Percentiles rank a stretch among this genome's conserved stretches.
Evolutionary conservation across 2,329 filamentous ascomycete species (phyloP).

Genomic region (Fusarium mundagurra): DNA sequence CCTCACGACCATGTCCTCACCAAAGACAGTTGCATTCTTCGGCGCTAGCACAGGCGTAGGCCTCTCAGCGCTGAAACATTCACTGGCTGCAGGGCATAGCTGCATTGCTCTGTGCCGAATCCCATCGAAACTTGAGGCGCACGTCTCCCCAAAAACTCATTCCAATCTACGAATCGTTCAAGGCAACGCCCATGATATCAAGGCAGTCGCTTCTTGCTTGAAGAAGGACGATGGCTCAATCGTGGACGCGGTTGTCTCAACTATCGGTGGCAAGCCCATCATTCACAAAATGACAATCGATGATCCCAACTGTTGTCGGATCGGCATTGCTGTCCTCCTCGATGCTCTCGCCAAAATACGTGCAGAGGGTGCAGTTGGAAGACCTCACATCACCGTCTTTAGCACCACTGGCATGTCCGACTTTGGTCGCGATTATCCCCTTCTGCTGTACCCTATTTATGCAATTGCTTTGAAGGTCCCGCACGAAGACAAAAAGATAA

Average conservation of each 20-base stretch:
- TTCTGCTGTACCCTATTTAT: constrained; percentile 57
- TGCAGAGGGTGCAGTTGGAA: constrained; percentile 35
- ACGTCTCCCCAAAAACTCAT: constrained; percentile 44
- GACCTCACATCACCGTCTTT: constrained; percentile 49
- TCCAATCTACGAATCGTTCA: constrained; percentile 55
- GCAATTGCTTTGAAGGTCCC: constrained; percentile 52
- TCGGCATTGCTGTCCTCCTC: constrained; percentile 55
- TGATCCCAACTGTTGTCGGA: constrained; percentile 60
- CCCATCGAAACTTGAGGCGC: constrained; percentile 57
- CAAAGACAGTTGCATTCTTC: constrained; percentile 60
- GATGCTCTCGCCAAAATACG: constrained; percentile 49
- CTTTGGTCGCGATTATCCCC: constrained; percentile 54
- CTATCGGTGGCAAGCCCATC: constrained; percentile 54
- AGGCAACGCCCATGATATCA: constrained; percentile 59
- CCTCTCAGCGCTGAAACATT: constrained; percentile 56
- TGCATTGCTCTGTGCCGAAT: constrained; percentile 62
- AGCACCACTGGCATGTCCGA: constrained; percentile 54
- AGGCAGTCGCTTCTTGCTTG: constrained; percentile 51
- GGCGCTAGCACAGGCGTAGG: constrained; percentile 63
- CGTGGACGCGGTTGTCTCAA: constrained; percentile 58
- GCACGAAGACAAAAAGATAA: constrained; percentile 59
- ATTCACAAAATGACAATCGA: constrained; percentile 51
- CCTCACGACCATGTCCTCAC: neutral
- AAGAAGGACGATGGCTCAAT: constrained; percentile 42
- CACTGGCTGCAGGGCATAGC: constrained; percentile 56